phyloP scores from a whole-genome alignment of 2,329 filamentous ascomycete genomes.

The Microcyclosporella mali region DNA sequence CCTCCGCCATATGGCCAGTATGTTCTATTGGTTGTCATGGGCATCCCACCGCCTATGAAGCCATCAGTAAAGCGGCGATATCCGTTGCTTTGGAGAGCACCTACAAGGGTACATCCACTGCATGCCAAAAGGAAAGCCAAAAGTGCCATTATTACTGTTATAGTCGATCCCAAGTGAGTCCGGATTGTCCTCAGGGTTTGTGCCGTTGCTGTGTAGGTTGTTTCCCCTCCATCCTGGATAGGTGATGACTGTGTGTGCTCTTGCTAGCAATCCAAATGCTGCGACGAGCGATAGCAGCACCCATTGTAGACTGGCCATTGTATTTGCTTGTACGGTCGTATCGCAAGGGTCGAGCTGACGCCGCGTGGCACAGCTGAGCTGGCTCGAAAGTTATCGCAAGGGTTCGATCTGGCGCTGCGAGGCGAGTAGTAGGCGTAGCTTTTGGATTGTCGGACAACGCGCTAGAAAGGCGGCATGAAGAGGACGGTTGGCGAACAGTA shows the following conservation, averaged over 20 bases:
- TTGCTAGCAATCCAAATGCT: constrained; percentile 3
- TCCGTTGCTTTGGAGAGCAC: constrained; percentile 29
- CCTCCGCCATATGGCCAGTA: constrained; percentile 86
- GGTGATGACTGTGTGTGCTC: constrained; percentile 72
- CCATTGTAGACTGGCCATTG: constrained; percentile 4
- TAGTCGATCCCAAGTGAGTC: constrained; percentile 43
- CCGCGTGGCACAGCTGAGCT: background rate
- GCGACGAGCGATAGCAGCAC: constrained; percentile 3
- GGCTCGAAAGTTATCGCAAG: background rate
- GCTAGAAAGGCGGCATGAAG: background rate
- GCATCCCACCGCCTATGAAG: constrained; percentile 71
- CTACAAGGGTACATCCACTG: constrained; percentile 93
- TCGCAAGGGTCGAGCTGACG: too few species aligned
- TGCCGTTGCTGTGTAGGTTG: constrained; percentile 72
- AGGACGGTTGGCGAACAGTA: constrained; percentile 1
- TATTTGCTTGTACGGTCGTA: background rate
- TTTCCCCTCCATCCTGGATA: constrained; percentile 85
- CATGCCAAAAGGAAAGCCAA: constrained; percentile 67
- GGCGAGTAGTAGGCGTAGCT: too few species aligned
- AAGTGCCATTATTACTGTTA: constrained; percentile 9
- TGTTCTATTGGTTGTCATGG: constrained; percentile 72
- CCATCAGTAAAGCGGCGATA: background rate
- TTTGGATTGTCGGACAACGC: background rate
- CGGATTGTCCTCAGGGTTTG: constrained; percentile 32
- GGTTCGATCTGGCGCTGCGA: too few species aligned